These are phyloP conservation scores for Annulohypoxylon bovei DNA, from an alignment of 495 filamentous ascomycete genomes.

Conservation along the genomic window DNA sequence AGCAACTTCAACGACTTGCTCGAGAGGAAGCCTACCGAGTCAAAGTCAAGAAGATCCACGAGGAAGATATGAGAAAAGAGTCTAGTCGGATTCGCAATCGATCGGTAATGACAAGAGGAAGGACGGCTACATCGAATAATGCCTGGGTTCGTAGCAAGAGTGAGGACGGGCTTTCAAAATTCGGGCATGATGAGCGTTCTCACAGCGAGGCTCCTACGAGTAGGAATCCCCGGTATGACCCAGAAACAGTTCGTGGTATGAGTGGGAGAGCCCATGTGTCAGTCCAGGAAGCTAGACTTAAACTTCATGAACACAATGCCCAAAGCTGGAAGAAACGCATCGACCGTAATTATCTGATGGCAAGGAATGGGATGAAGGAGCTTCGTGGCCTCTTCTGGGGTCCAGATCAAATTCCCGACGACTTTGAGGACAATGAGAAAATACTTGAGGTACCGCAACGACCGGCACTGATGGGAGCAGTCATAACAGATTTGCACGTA, in stretches of 20 bases:
- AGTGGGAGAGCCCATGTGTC: constrained; percentile 75
- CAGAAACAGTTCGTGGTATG: constrained; percentile 74
- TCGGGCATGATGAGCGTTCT: constrained; percentile 60
- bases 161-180: constrained; percentile 45
- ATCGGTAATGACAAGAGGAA: constrained; percentile 59
- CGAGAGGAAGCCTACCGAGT: constrained; percentile 88
- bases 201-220: constrained; percentile 48
- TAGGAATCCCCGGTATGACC: constrained; percentile 71
- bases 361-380: constrained; percentile 79
- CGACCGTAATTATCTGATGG: constrained; percentile 73
- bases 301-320: constrained; percentile 81
- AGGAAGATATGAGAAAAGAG: constrained; percentile 68
- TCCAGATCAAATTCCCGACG: constrained; percentile 80
- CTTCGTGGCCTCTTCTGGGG: constrained; percentile 85
- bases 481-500: constrained; percentile 87
- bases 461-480: constrained; percentile 80
- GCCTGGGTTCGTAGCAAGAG: constrained; percentile 57
- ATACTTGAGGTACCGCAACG: constrained; percentile 89
- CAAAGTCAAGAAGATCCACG: constrained; percentile 84
- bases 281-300: constrained; percentile 76
- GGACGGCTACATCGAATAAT: constrained; percentile 45
- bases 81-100: constrained; percentile 56
- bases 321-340: constrained; percentile 94
- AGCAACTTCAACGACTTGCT: constrained; percentile 88
- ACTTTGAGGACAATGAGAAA: constrained; percentile 81